Conservation (phyloP, 495 filamentous ascomycete species). For the Penicillium goetzii region DNA sequence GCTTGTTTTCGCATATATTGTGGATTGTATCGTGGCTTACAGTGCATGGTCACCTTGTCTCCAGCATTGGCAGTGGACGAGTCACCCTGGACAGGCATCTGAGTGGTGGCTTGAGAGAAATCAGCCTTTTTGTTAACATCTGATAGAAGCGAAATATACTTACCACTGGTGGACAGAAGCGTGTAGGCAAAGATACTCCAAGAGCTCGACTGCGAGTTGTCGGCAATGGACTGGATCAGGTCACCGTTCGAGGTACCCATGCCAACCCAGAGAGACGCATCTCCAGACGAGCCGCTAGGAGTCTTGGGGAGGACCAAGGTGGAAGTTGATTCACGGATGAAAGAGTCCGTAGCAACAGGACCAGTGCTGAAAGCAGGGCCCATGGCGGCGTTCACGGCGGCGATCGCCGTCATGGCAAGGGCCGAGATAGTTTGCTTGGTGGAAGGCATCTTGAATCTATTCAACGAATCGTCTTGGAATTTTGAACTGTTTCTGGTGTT, state of each 20-base stretch:
- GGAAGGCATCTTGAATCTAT: slow-evolving; percentile 20
- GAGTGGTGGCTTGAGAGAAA: slow-evolving; percentile 26
- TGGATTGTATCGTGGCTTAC: slow-evolving; percentile 17
- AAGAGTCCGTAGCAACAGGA: slow-evolving; percentile 37
- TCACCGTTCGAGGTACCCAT: slow-evolving; percentile 46
- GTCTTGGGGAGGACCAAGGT: slow-evolving; percentile 40
- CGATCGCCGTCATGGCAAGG: slow-evolving; percentile 20
- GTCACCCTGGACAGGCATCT: slow-evolving; percentile 37
- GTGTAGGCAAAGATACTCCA: slow-evolving; percentile 39
- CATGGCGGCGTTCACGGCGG: slow-evolving; percentile 29
- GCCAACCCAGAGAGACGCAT: slow-evolving; percentile 41
- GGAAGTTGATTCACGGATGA: slow-evolving; percentile 41
- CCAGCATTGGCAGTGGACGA: slow-evolving; percentile 23
- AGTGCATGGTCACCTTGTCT: slow-evolving; percentile 39
- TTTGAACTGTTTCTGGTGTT: neutral
- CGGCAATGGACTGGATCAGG: slow-evolving; percentile 42
- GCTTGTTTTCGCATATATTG: neutral
- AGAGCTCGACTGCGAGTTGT: slow-evolving; percentile 30
- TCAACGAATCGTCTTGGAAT: neutral
- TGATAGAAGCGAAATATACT: slow-evolving; percentile 11
- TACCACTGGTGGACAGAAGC: slow-evolving; percentile 33
- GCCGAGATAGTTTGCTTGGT: slow-evolving; percentile 14
- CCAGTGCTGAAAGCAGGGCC: slow-evolving; percentile 44
- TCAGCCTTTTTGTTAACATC: neutral
- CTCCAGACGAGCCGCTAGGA: slow-evolving; percentile 31